phyloP scores from a whole-genome alignment of 768 basidiomycete species.

The Boletus rubropictus region DNA sequence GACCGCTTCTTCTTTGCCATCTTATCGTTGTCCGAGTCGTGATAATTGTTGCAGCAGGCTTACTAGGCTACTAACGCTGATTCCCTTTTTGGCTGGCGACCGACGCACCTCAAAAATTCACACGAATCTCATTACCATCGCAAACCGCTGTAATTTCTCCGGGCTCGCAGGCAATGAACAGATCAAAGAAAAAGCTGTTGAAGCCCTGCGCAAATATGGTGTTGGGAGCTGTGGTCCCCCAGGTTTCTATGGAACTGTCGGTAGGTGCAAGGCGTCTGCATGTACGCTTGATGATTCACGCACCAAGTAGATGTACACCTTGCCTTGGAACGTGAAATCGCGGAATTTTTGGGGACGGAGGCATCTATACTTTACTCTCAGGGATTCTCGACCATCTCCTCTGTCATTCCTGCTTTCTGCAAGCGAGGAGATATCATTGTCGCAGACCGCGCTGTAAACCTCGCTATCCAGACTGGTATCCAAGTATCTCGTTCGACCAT shows the following conservation, averaged over 20 bases:
- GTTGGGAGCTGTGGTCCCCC: slow-evolving; percentile 94
- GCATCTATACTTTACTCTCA: slow-evolving; percentile 90
- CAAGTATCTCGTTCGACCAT: slow-evolving; percentile 89
- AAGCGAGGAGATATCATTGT: slow-evolving; percentile 97
- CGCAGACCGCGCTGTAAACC: slow-evolving; percentile 95
- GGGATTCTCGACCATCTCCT: slow-evolving; percentile 85
- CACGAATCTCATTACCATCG: too few species aligned
- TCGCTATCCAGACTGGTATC: slow-evolving; percentile 93
- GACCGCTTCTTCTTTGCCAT: too few species aligned
- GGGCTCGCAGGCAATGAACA: slow-evolving; percentile 84
- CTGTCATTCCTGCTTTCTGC: slow-evolving; percentile 95
- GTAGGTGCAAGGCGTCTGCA: slow-evolving; percentile 39
- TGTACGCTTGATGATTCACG: slow-evolving; percentile 1
- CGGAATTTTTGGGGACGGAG: slow-evolving; percentile 87
- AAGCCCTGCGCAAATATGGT: slow-evolving; percentile 82
- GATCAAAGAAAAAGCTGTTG: slow-evolving; percentile 80
- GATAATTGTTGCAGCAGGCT: too few species aligned
- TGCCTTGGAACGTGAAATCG: slow-evolving; percentile 81
- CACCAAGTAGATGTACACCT: slow-evolving; percentile 76
- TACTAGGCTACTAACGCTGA: too few species aligned
- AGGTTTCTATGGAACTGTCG: slow-evolving; percentile 94
- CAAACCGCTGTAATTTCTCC: too few species aligned
- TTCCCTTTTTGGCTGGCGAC: too few species aligned
- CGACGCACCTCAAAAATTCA: too few species aligned
- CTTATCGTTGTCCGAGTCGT: too few species aligned